Evolutionary conservation across 208 protist genomes (phyloP).

Genomic region (Paratrypanosoma confusum): DNA sequence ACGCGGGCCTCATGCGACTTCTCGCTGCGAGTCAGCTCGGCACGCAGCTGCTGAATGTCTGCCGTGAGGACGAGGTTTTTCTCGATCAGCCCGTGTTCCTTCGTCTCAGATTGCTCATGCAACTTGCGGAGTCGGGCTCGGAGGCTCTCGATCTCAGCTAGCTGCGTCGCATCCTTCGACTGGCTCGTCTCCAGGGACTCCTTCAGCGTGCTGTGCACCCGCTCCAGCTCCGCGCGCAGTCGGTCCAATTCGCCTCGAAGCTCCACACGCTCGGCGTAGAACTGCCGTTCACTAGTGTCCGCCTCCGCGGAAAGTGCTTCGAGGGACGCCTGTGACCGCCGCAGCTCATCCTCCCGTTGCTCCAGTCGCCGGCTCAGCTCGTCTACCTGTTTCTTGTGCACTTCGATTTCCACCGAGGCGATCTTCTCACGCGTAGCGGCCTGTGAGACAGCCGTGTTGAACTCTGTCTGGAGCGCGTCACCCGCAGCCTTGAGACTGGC

Average conservation of each 20-base stretch:
- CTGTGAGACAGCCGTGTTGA: slow-evolving; percentile 30
- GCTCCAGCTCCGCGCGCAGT: too few relatives aligned
- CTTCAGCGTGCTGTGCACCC: not conserved
- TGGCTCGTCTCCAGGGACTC: not conserved
- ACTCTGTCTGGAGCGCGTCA: slow-evolving; percentile 22
- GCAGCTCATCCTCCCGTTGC: slow-evolving; percentile 17
- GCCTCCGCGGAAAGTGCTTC: too few relatives aligned
- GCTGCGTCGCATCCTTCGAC: too few relatives aligned
- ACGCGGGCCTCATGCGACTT: slow-evolving; percentile 12
- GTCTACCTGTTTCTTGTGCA: slow-evolving; percentile 55
- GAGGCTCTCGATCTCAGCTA: slow-evolving; percentile 69
- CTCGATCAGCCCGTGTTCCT: slow-evolving; percentile 63
- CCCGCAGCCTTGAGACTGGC: too few relatives aligned
- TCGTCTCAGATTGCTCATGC: slow-evolving; percentile 64
- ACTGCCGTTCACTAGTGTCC: too few relatives aligned
- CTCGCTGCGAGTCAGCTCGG: slow-evolving; percentile 16
- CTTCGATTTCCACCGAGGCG: slow-evolving; percentile 60
- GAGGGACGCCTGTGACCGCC: slow-evolving; percentile 24
- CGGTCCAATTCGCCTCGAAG: too few relatives aligned
- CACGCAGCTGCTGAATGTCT: slow-evolving; percentile 29
- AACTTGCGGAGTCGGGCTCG: slow-evolving; percentile 55
- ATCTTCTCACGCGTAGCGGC: slow-evolving; percentile 54
- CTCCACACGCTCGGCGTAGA: too few relatives aligned
- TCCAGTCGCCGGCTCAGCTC: slow-evolving; percentile 37
- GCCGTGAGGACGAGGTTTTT: slow-evolving; percentile 54